phyloP scores from a whole-genome alignment of 164 flowering plant species.

The Magnolia officinalis region DNA sequence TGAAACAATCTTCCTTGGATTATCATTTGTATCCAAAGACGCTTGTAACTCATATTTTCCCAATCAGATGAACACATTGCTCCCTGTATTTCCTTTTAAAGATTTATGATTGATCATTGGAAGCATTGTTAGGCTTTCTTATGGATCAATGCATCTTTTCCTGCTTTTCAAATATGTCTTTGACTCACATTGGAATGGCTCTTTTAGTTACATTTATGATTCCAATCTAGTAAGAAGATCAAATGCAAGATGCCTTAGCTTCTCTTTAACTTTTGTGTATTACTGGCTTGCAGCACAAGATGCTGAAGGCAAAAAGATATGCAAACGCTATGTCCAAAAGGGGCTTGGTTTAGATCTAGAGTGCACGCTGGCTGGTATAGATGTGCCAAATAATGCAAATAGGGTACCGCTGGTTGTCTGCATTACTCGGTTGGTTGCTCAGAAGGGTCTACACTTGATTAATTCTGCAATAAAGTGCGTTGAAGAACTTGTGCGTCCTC shows the following conservation, averaged over 20 bases:
- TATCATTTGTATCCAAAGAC: no score
- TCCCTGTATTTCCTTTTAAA: no score
- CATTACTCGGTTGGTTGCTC: slow-evolving; percentile 64
- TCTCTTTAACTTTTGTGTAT: background rate
- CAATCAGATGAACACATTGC: no score
- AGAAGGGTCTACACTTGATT: slow-evolving; percentile 74
- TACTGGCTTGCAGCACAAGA: slow-evolving; percentile 33
- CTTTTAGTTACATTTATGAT: background rate
- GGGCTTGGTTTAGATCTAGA: slow-evolving; percentile 53
- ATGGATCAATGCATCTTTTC: no score
- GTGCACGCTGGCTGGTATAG: slow-evolving; percentile 8
- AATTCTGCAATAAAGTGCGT: slow-evolving; percentile 45
- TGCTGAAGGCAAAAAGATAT: slow-evolving; percentile 43
- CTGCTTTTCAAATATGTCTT: background rate
- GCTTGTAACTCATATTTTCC: no score
- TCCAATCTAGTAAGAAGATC: background rate
- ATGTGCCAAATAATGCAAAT: slow-evolving; percentile 5
- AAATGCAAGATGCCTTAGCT: background rate
- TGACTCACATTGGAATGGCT: background rate
- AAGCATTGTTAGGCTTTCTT: no score
- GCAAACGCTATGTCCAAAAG: slow-evolving; percentile 58
- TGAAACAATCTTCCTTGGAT: no score
- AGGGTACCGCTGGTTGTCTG: slow-evolving; percentile 55
- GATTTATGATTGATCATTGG: no score
- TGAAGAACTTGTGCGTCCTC: slow-evolving; percentile 47